phyloP scores from a whole-genome alignment of 306 rosid genomes.

The Prunus mongolica region DNA sequence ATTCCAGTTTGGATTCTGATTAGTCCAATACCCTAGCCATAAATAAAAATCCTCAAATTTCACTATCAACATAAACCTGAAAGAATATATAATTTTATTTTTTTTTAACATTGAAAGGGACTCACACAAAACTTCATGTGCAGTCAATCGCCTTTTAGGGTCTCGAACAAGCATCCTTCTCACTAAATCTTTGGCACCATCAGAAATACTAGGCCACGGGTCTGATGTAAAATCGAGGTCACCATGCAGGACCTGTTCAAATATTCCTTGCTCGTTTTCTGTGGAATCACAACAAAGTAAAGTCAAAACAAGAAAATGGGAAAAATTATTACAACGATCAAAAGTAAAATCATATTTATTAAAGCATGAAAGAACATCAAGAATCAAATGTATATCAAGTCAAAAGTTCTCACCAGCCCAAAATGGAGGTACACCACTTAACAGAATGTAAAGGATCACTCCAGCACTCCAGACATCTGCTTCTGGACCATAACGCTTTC shows the following conservation, averaged over 20 bases:
- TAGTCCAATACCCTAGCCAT: neutral
- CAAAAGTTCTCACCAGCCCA: slow-evolving; percentile 80
- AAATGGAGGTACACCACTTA: slow-evolving; percentile 99
- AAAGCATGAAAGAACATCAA: neutral
- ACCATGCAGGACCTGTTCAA: slow-evolving; percentile 87
- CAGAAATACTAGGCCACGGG: slow-evolving; percentile 95
- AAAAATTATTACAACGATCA: slow-evolving; percentile 3
- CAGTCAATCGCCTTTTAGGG: slow-evolving; percentile 72
- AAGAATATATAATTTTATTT: neutral
- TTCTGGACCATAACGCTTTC: slow-evolving; percentile 88
- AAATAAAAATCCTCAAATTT: neutral
- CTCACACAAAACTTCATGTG: slow-evolving; percentile 94
- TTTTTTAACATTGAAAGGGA: slow-evolving; percentile 12
- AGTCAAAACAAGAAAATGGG: neutral
- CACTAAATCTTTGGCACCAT: slow-evolving; percentile 95
- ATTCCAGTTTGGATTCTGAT: no score
- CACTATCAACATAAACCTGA: neutral
- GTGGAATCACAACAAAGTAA: slow-evolving; percentile 7
- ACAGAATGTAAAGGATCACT: slow-evolving; percentile 84
- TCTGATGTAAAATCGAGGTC: slow-evolving; percentile 87
- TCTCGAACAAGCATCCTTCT: slow-evolving; percentile 92
- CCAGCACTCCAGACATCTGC: slow-evolving; percentile 99
- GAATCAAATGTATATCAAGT: slow-evolving; percentile 1
- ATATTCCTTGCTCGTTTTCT: slow-evolving; percentile 88
- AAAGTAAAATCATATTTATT: neutral